Evolutionary conservation across 148 eudicot species (phyloP).

Genomic region (Mesembryanthemum crystallinum): DNA sequence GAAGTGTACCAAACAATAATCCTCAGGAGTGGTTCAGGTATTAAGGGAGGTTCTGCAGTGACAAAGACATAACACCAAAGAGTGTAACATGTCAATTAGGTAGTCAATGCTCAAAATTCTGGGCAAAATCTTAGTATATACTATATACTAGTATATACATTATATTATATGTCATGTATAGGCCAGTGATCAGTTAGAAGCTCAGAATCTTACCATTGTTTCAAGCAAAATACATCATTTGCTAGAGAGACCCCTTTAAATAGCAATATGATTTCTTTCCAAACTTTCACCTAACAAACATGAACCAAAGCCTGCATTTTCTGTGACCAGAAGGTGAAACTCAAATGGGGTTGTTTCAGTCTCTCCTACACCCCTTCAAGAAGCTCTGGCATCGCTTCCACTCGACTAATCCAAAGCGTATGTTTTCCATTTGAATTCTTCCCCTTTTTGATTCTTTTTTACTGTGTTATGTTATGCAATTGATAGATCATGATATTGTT

Average conservation of each 20-base stretch:
- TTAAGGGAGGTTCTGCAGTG: constrained; percentile 9
- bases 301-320: constrained; percentile 2
- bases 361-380: constrained; percentile 51
- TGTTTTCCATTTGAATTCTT: constrained; percentile 3
- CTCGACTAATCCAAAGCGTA: constrained; percentile 32
- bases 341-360: constrained; percentile 52
- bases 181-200: neutral
- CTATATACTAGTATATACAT: neutral
- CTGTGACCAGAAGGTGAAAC: neutral
- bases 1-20: constrained; percentile 17
- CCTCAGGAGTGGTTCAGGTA: constrained; percentile 10
- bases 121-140: neutral
- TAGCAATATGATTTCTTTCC: constrained; percentile 23
- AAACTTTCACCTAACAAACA: constrained; percentile 33
- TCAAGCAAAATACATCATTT: constrained; percentile 17
- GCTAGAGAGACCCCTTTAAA: neutral
- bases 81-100: constrained; percentile 19
- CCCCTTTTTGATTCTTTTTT: neutral
- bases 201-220: constrained; percentile 18
- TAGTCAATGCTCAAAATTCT: constrained; percentile 19
- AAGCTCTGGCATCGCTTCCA: constrained; percentile 42
- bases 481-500: too few species aligned
- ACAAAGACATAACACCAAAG: constrained; percentile 28
- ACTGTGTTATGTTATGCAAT: neutral
- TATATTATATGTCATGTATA: neutral